phyloP scores from a whole-genome alignment of 2,329 filamentous ascomycete species.

The Pseudogymnoascus sp. region DNA sequence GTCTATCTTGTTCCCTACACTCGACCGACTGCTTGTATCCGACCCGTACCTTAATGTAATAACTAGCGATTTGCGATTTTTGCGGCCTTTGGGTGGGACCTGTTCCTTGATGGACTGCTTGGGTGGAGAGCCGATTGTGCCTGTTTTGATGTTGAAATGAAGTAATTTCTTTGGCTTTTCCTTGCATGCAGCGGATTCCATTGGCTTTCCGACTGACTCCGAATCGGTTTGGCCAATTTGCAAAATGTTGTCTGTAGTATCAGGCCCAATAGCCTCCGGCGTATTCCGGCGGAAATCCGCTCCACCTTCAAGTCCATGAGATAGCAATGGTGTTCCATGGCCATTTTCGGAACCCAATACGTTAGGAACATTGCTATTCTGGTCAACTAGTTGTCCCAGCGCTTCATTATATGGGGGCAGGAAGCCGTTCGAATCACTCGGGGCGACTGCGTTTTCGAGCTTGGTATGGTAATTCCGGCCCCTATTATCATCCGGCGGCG shows the following conservation, averaged over 20 bases:
- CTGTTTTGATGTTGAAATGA: constrained; percentile 51
- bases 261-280: neutral
- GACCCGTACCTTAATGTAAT: constrained; percentile 53
- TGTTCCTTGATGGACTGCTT: constrained; percentile 21
- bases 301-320: neutral
- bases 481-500: constrained; percentile 23
- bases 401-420: neutral
- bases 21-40: constrained; percentile 37
- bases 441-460: neutral
- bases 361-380: neutral
- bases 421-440: constrained; percentile 7
- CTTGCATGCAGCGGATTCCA: constrained; percentile 12
- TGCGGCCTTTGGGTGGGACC: constrained; percentile 29
- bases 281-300: neutral
- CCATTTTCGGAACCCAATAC: neutral
- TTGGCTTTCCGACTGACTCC: neutral
- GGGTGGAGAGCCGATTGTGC: constrained; percentile 55
- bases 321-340: neutral
- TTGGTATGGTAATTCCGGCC: constrained; percentile 14
- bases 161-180: constrained; percentile 43
- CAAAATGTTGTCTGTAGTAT: neutral
- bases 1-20: constrained; percentile 54
- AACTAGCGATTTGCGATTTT: constrained; percentile 35
- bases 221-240: neutral
- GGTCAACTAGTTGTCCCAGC: neutral